phyloP scores from a whole-genome alignment of 1,139 yeast genomes.

The Magnusiomyces suaveolens region DNA sequence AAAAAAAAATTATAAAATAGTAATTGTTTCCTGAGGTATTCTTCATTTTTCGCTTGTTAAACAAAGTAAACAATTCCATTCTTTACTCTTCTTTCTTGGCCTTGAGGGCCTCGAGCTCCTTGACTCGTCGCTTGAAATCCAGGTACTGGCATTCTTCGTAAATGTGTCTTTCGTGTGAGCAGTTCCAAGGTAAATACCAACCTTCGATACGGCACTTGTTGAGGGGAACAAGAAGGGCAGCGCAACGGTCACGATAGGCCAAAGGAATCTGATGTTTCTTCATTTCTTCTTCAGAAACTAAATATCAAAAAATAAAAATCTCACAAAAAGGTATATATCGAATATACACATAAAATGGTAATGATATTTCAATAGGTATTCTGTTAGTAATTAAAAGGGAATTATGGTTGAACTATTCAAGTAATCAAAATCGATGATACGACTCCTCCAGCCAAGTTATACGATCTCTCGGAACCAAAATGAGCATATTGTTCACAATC shows the following conservation, averaged over 20 bases:
- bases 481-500: not conserved
- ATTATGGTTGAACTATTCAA: not conserved
- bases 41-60: not conserved
- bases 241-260: conserved; percentile 81
- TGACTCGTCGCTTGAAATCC: conserved; percentile 74
- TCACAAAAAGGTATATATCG: not conserved
- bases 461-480: not conserved
- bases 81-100: conserved; percentile 16
- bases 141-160: conserved; percentile 82
- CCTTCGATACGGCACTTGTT: conserved; percentile 50
- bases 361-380: not conserved
- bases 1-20: not conserved
- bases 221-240: conserved; percentile 59
- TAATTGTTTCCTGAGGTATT: not conserved
- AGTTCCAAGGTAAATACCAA: conserved; percentile 54
- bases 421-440: not conserved
- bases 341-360: not conserved
- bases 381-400: not conserved
- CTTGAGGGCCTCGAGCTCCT: conserved; percentile 55
- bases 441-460: not conserved
- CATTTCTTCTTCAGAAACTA: conserved; percentile 78
- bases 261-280: conserved; percentile 72
- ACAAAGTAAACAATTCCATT: not conserved
- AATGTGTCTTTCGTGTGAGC: conserved; percentile 70
- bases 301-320: not conserved